Evolutionary conservation across 306 rosid genomes (phyloP).

Genomic region (Cucurbita moschata): DNA sequence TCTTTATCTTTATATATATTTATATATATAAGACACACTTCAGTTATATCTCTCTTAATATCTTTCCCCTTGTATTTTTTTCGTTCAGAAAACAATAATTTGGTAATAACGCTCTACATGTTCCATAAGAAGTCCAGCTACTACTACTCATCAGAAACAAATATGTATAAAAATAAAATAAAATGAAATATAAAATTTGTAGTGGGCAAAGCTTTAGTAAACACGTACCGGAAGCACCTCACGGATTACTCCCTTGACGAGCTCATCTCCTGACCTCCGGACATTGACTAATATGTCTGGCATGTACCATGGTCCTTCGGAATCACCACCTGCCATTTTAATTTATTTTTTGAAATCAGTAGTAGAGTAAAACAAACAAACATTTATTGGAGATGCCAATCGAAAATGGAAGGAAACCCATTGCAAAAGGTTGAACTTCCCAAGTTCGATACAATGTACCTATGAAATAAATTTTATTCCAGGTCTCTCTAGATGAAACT

Average conservation of each 20-base stretch:
- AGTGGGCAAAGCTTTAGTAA: not conserved
- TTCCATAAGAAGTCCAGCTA: not conserved
- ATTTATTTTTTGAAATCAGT: not conserved
- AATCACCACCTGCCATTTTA: slow-evolving; percentile 58
- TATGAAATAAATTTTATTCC: not conserved
- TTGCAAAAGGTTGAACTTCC: not conserved
- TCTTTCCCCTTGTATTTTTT: no score
- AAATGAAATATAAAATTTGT: not conserved
- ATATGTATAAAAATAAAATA: not conserved
- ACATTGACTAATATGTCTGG: slow-evolving; percentile 84
- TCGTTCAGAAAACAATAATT: no score
- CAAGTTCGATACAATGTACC: not conserved
- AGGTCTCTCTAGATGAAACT: not conserved
- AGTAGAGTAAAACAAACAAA: not conserved
- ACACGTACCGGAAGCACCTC: slow-evolving; percentile 83
- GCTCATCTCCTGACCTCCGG: slow-evolving; percentile 64
- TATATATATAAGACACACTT: no score
- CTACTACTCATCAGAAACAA: not conserved
- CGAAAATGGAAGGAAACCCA: not conserved
- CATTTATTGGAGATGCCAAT: not conserved
- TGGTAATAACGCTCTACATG: no score
- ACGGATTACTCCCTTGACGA: slow-evolving; percentile 48
- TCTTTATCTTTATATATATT: no score
- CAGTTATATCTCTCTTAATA: not conserved
- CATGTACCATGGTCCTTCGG: slow-evolving; percentile 77